These are phyloP conservation scores for Psilocybe sp. DNA, from an alignment of 768 basidiomycete species.

Conservation along the genomic window DNA sequence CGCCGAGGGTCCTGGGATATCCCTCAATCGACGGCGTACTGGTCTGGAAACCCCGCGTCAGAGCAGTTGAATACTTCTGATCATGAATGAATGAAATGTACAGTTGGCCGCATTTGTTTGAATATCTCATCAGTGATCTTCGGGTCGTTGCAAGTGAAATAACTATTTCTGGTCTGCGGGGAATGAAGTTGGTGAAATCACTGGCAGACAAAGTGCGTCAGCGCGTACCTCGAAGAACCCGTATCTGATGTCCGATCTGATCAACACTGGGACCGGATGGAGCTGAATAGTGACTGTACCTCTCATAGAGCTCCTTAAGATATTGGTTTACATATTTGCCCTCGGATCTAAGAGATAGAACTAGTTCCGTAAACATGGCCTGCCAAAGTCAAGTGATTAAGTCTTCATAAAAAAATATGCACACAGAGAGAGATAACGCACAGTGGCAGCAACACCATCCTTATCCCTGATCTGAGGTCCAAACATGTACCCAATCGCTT, in stretches of 20 bases:
- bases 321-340: slow-evolving; percentile 56
- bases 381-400: slow-evolving; percentile 20
- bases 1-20: slow-evolving; percentile 64
- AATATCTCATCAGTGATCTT: slow-evolving; percentile 70
- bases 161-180: slow-evolving; percentile 73
- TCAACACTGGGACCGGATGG: slow-evolving; percentile 1
- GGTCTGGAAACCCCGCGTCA: no score
- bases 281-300: slow-evolving; percentile 30
- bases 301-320: slow-evolving; percentile 60
- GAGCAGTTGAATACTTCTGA: no score
- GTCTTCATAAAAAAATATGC: not conserved
- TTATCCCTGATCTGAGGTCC: slow-evolving; percentile 79
- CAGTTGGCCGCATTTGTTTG: slow-evolving; percentile 53
- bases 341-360: slow-evolving; percentile 41
- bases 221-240: slow-evolving; percentile 81
- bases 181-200: not conserved
- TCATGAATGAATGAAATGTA: slow-evolving; percentile 14
- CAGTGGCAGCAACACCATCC: slow-evolving; percentile 83
- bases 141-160: slow-evolving; percentile 73
- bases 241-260: slow-evolving; percentile 42
- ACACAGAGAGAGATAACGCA: slow-evolving; percentile 28
- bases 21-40: no score
- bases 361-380: slow-evolving; percentile 72
- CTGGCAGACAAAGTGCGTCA: not conserved
- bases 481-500: slow-evolving; percentile 92